Conservation (phyloP, 2,329 filamentous ascomycete genomes). For the Paramyrothecium roridum region DNA sequence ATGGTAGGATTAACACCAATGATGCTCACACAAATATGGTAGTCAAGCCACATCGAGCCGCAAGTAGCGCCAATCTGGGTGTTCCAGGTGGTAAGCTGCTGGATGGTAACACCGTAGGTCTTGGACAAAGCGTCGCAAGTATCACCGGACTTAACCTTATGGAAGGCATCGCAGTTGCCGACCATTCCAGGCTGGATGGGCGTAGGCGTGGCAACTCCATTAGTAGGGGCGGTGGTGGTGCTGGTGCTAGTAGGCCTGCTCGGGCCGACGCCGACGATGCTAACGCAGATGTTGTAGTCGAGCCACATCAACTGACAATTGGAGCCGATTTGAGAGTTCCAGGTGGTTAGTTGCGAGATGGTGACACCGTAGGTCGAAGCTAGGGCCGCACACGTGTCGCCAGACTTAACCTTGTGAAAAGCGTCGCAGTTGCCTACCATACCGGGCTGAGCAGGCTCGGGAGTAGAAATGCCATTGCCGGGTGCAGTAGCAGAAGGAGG, state of each 20-base stretch:
- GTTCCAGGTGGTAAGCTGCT: background rate
- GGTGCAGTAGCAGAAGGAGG: background rate
- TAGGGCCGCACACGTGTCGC: constrained; percentile 19
- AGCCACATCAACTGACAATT: constrained; percentile 9
- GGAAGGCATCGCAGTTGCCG: background rate
- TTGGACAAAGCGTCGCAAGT: background rate
- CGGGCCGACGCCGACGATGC: constrained; percentile 2
- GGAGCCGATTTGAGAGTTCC: constrained; percentile 9
- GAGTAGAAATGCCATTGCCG: constrained; percentile 14
- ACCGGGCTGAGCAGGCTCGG: constrained; percentile 21
- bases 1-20: constrained; percentile 2
- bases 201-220: background rate
- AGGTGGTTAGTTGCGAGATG: constrained; percentile 14
- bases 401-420: constrained; percentile 17
- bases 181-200: background rate
- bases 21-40: background rate
- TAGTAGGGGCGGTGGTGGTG: background rate
- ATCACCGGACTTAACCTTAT: background rate
- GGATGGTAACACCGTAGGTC: background rate
- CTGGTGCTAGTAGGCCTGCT: background rate
- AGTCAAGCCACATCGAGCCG: background rate
- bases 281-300: constrained; percentile 7
- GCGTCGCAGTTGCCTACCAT: constrained; percentile 23
- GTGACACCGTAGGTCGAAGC: constrained; percentile 13
- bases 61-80: background rate